Conservation (phyloP, 306 rosid species). For the Parietaria judaica region DNA sequence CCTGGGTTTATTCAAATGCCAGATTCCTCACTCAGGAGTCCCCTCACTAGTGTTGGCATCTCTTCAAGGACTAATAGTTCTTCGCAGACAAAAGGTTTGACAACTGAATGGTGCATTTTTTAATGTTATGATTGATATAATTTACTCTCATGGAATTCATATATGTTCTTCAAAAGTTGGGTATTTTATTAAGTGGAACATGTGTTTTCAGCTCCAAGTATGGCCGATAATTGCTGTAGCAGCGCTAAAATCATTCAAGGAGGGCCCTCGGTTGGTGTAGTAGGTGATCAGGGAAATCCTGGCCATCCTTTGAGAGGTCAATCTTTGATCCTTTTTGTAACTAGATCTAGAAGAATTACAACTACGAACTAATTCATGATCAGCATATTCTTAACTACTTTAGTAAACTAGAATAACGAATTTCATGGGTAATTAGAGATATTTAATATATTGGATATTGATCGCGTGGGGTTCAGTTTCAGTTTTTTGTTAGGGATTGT, state of each 20-base stretch:
- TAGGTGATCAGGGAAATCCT: conserved; percentile 48
- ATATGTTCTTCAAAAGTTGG: too few species aligned
- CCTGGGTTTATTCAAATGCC: conserved; percentile 43
- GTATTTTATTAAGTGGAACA: not conserved
- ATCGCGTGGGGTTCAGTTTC: too few species aligned
- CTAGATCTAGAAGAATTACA: too few species aligned
- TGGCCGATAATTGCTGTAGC: conserved; percentile 64
- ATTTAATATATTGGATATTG: too few species aligned
- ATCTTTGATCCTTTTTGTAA: not conserved
- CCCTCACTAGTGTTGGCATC: conserved; percentile 34
- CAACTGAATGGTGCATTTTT: conserved; percentile 34
- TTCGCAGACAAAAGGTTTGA: conserved; percentile 35
- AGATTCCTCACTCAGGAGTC: conserved; percentile 52
- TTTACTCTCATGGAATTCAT: too few species aligned
- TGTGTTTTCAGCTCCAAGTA: conserved; percentile 36
- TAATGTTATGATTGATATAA: not conserved
- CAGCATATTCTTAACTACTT: too few species aligned
- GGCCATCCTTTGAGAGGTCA: conserved; percentile 62
- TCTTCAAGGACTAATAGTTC: conserved; percentile 56
- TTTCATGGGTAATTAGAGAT: too few species aligned
- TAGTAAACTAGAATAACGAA: too few species aligned
- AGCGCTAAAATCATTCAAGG: conserved; percentile 57
- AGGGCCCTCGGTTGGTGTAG: conserved; percentile 38
- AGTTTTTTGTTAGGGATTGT: too few species aligned
- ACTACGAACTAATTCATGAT: too few species aligned